Evolutionary conservation across 23 red algal species (phyloP).

Genomic region (Chondrus crispus): DNA sequence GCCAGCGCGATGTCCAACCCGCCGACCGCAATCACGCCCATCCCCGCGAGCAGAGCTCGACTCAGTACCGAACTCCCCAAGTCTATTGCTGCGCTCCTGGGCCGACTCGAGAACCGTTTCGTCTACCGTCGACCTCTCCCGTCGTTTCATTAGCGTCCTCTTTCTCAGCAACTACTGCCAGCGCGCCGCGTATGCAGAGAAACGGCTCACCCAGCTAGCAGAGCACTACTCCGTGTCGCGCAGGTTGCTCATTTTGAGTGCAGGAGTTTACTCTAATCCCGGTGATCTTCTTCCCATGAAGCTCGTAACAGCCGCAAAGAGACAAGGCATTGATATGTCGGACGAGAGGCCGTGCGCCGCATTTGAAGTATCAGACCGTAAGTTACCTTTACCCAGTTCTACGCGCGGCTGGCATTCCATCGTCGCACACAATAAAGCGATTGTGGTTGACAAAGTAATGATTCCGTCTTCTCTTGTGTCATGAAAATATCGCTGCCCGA

Average conservation of each 20-base stretch:
- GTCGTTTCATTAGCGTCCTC: constrained; percentile 20
- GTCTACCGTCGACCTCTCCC: constrained; percentile 28
- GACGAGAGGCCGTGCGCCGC: constrained; percentile 48
- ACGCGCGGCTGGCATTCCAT: too few species aligned
- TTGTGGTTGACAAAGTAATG: too few species aligned
- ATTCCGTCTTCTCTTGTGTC: too few species aligned
- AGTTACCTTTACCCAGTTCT: neutral
- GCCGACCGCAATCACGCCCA: too few species aligned
- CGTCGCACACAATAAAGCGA: too few species aligned
- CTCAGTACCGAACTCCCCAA: constrained; percentile 36
- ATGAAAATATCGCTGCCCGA: too few species aligned
- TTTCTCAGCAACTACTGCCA: constrained; percentile 37
- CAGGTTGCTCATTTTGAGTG: constrained; percentile 37
- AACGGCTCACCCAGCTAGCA: constrained; percentile 13
- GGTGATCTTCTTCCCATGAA: constrained; percentile 31
- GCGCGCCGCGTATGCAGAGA: constrained; percentile 48
- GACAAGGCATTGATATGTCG: constrained; percentile 30
- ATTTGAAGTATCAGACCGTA: constrained; percentile 43
- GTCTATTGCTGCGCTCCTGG: constrained; percentile 22
- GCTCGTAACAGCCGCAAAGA: neutral
- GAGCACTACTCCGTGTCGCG: constrained; percentile 41
- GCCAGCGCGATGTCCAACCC: too few species aligned
- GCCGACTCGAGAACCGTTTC: constrained; percentile 24
- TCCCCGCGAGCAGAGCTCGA: too few species aligned
- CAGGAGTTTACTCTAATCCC: constrained; percentile 28